Evolutionary conservation across 1,284 basidiomycete genomes (phyloP), one percentile per base, ranked within the genome.

Genomic region (Coniferiporia weirii): DNA sequence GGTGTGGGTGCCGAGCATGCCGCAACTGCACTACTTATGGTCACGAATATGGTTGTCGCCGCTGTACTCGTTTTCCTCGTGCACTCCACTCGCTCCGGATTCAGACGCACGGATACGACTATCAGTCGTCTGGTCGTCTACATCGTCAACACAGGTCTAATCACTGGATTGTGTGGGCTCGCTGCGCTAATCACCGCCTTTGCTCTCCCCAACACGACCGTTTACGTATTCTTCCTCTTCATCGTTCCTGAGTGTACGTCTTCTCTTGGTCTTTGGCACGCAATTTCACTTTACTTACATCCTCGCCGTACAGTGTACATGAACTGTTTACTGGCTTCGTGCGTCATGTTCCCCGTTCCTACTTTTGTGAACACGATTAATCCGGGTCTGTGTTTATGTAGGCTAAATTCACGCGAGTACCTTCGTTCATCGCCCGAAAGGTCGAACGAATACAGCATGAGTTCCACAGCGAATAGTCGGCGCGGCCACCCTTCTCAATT

Each of bases 111-210:
- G 12, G 51, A 63, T 22, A 53, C 51, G 5, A 36, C 59, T 32
- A 20, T 61, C 34, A 49, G 61, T 12, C 44, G 53, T 12, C 35
- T 63, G 20, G 50, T 63, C 50, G n/a, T 36, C 6, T 59, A 61
- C 48, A 22, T 44, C 7, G 34, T 64, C 55, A 44, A 67, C 45
- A 13, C 59, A n/a, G 66, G 67, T 38, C 52, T 49, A 50, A 66
- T 65, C 7, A 63, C 54, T 38, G 32, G 38, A 20, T 12, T 52
- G 10, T 57, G 47, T n/a, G 50, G 19, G 9, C 17, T 61, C 2
- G 8, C 51, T 13, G 38, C 48, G 13, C 22, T 63, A 22, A 50
- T 60, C 8, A 27, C 32, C 13, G 36, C 5, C 10, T n/a, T 44
- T 3, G 59, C 19, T 1, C 12, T 34, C 3, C 53, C 53, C 15